A percentile compares a stretch with the other conserved stretches of the same genome.
Evolutionary conservation across 2,329 filamentous ascomycete species (phyloP).

Genomic region (Aspergillus fijiensis): DNA sequence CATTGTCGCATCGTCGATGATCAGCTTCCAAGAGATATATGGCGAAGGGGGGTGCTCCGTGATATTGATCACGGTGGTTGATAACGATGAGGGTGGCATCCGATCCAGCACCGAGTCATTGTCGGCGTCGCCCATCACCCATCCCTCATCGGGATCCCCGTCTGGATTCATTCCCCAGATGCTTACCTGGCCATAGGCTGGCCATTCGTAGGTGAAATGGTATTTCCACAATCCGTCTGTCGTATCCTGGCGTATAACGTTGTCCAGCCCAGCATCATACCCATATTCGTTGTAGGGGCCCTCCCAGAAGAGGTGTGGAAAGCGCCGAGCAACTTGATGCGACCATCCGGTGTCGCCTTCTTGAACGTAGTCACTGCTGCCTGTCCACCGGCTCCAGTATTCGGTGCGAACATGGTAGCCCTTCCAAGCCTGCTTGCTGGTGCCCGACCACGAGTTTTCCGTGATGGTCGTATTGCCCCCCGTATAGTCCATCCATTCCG

Average conservation of each 20-base stretch:
- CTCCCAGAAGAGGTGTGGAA: conserved; percentile 62
- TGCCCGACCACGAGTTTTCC: conserved; percentile 56
- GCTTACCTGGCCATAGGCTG: conserved; percentile 60
- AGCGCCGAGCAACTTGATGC: conserved; percentile 47
- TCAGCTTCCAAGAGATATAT: conserved; percentile 55
- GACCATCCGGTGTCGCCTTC: conserved; percentile 53
- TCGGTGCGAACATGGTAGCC: conserved; percentile 62
- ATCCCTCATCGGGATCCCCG: conserved; percentile 59
- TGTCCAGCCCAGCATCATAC: conserved; percentile 59
- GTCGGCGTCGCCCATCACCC: conserved; percentile 61
- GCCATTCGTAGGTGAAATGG: conserved; percentile 64
- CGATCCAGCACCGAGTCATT: conserved; percentile 60
- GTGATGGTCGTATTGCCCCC: conserved; percentile 51
- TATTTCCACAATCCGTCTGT: conserved; percentile 56
- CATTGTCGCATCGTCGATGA: conserved; percentile 55
- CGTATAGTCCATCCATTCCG: conserved; percentile 56
- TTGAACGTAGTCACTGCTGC: conserved; percentile 60
- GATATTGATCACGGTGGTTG: conserved; percentile 59
- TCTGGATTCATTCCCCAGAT: conserved; percentile 65
- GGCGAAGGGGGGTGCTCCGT: conserved; percentile 54
- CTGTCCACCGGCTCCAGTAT: conserved; percentile 59
- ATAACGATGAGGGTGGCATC: conserved; percentile 58
- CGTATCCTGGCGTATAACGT: conserved; percentile 48
- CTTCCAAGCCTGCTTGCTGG: conserved; percentile 55
- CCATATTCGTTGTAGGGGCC: conserved; percentile 63